Percentiles rank a stretch among this genome's conserved stretches.
These are phyloP conservation scores for Dimargaris cristalligena DNA, from an alignment of 192 early-diverging fungal genomes.

Conservation along the genomic window DNA sequence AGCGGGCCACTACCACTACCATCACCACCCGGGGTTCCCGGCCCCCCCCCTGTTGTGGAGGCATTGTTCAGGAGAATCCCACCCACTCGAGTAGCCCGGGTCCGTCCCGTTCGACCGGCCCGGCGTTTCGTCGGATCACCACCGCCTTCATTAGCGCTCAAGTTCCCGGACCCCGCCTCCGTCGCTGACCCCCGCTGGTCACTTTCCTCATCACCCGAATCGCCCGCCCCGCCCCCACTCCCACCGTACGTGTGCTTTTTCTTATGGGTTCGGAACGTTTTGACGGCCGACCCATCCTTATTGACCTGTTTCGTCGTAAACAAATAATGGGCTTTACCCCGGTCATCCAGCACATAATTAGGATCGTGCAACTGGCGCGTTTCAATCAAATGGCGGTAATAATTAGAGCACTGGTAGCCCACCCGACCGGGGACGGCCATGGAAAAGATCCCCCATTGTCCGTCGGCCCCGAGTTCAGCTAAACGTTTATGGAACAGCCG, in stretches of 20 bases:
- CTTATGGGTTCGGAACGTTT: slow-evolving; percentile 66
- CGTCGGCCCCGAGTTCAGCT: slow-evolving; percentile 77
- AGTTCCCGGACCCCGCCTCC: too few relatives aligned
- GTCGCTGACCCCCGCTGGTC: too few relatives aligned
- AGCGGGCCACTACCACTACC: too few relatives aligned
- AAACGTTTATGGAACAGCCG: slow-evolving; percentile 69
- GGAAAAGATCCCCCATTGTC: slow-evolving; percentile 95
- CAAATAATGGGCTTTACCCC: slow-evolving; percentile 79
- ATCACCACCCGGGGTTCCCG: too few relatives aligned
- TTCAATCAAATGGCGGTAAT: slow-evolving; percentile 80
- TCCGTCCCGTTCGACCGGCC: too few relatives aligned
- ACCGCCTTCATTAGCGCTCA: too few relatives aligned
- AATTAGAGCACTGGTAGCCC: slow-evolving; percentile 97
- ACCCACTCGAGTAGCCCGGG: too few relatives aligned
- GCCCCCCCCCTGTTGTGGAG: too few relatives aligned
- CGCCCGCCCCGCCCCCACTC: slow-evolving; percentile 14
- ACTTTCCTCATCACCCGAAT: slow-evolving; percentile 15
- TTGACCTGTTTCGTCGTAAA: slow-evolving; percentile 72
- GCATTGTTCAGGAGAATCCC: too few relatives aligned
- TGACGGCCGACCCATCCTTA: slow-evolving; percentile 56
- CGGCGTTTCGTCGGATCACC: too few relatives aligned
- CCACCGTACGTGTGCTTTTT: slow-evolving; percentile 32
- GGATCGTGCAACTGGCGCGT: slow-evolving; percentile 74
- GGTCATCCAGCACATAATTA: slow-evolving; percentile 81
- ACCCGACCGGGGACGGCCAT: slow-evolving; percentile 90